Conservation (phyloP, 2,329 filamentous ascomycete species). For the Nigrospora oryzae region DNA sequence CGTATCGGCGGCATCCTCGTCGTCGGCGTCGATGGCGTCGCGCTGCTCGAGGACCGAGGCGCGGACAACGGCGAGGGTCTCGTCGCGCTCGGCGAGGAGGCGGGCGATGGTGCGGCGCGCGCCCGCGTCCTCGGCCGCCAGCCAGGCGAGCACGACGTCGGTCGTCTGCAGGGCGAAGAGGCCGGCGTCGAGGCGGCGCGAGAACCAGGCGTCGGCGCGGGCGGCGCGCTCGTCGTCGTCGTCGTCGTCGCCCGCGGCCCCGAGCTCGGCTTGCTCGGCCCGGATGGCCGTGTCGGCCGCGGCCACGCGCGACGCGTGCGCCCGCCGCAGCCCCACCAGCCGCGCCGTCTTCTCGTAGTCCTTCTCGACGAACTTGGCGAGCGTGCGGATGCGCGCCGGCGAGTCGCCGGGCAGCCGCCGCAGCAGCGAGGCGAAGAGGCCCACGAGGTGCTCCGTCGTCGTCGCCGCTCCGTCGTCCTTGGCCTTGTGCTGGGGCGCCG, state of each 20-base stretch:
- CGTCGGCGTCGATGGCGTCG: slow-evolving; percentile 37
- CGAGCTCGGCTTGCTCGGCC: slow-evolving; percentile 42
- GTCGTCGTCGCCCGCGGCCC: slow-evolving; percentile 28
- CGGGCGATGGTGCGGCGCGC: slow-evolving; percentile 56
- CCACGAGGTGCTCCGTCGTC: slow-evolving; percentile 70
- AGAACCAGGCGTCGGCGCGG: slow-evolving; percentile 63
- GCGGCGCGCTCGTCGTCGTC: slow-evolving; percentile 46
- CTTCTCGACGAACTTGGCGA: slow-evolving; percentile 94
- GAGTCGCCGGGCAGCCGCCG: slow-evolving; percentile 72
- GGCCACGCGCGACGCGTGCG: slow-evolving; percentile 56
- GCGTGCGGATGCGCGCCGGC: slow-evolving; percentile 67
- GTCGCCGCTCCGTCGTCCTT: slow-evolving; percentile 50
- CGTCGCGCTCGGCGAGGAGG: slow-evolving; percentile 60
- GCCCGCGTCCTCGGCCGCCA: slow-evolving; percentile 79
- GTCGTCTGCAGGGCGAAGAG: slow-evolving; percentile 76
- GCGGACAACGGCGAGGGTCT: slow-evolving; percentile 54
- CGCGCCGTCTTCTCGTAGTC: slow-evolving; percentile 79
- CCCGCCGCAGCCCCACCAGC: slow-evolving; percentile 61
- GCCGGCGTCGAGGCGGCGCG: slow-evolving; percentile 71
- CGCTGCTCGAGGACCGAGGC: slow-evolving; percentile 57
- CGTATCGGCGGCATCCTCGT: slow-evolving; percentile 49
- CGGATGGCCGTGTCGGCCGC: slow-evolving; percentile 56
- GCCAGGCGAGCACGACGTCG: slow-evolving; percentile 82
- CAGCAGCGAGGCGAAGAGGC: slow-evolving; percentile 77
- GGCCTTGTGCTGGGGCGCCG: too few relatives aligned